These are phyloP conservation scores for Cucurbita moschata DNA, from an alignment of 306 rosid genomes.

Conservation along the genomic window DNA sequence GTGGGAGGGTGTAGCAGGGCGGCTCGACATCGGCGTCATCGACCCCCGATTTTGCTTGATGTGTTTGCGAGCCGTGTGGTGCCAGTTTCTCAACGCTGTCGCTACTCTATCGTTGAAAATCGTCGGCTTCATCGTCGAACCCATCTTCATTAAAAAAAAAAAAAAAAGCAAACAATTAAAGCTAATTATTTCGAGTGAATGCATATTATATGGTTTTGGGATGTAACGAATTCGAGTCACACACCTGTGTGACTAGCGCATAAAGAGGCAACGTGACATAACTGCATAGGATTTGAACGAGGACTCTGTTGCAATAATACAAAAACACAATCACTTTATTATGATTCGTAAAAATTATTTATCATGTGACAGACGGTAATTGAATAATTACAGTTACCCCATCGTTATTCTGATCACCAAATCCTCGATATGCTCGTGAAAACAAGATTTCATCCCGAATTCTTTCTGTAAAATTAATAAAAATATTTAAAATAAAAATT, in stretches of 20 bases:
- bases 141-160: constrained; percentile 33
- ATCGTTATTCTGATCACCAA: constrained; percentile 4
- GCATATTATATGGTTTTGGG: not conserved
- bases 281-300: constrained; percentile 10
- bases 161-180: not conserved
- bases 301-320: not conserved
- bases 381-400: not conserved
- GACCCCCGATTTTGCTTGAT: constrained; percentile 39
- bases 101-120: constrained; percentile 77
- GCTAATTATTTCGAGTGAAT: not conserved
- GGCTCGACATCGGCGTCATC: constrained; percentile 33
- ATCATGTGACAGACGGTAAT: too few species aligned
- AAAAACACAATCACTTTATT: not conserved
- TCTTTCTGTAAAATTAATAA: not conserved
- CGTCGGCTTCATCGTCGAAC: constrained; percentile 62
- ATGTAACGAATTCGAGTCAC: not conserved
- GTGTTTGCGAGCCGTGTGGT: constrained; percentile 47
- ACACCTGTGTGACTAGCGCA: constrained; percentile 5
- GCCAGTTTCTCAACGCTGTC: constrained; percentile 58
- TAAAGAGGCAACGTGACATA: constrained; percentile 9
- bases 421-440: constrained; percentile 5
- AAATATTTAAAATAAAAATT: too few species aligned
- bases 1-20: constrained; percentile 33
- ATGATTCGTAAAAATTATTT: too few species aligned
- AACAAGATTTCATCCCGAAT: constrained; percentile 11